A percentile compares a stretch with the other conserved stretches of the same genome.
These are phyloP conservation scores for Paecilomyces sp. DNA, from an alignment of 2,329 filamentous ascomycete species.

Conservation along the genomic window DNA sequence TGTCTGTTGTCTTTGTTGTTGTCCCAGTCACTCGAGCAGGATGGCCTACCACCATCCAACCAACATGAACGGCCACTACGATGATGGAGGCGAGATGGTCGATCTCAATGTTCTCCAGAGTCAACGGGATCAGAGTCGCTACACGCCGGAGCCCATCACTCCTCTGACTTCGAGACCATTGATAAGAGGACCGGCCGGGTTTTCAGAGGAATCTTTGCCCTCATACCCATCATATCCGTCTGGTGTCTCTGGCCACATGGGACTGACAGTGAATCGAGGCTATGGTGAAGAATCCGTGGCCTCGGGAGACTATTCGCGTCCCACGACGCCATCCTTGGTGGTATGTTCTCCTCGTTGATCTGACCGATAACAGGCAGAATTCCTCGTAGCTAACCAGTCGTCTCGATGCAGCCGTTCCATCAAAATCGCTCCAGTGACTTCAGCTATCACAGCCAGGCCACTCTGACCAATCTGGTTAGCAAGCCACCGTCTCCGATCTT, in stretches of 20 bases:
- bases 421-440: not conserved
- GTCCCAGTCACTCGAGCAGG: not conserved
- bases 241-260: not conserved
- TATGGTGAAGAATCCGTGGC: slow-evolving; percentile 16
- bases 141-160: not conserved
- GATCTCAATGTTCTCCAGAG: slow-evolving; percentile 14
- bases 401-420: not conserved
- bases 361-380: not conserved
- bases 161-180: not conserved
- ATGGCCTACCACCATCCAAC: not conserved
- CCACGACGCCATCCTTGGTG: slow-evolving; percentile 23
- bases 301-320: slow-evolving; percentile 20
- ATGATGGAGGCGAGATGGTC: slow-evolving; percentile 20
- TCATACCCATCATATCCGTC: not conserved
- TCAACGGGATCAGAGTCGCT: not conserved
- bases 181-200: not conserved
- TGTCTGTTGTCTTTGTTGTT: not conserved
- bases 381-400: not conserved
- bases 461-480: slow-evolving; percentile 25
- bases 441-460: slow-evolving; percentile 24
- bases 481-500: slow-evolving; percentile 20
- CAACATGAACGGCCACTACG: slow-evolving; percentile 4
- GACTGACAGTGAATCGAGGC: slow-evolving; percentile 10
- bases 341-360: slow-evolving; percentile 3
- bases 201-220: slow-evolving; percentile 9